Conservation (phyloP, 2,329 filamentous ascomycete genomes). For the Colletotrichum tofieldiae region DNA sequence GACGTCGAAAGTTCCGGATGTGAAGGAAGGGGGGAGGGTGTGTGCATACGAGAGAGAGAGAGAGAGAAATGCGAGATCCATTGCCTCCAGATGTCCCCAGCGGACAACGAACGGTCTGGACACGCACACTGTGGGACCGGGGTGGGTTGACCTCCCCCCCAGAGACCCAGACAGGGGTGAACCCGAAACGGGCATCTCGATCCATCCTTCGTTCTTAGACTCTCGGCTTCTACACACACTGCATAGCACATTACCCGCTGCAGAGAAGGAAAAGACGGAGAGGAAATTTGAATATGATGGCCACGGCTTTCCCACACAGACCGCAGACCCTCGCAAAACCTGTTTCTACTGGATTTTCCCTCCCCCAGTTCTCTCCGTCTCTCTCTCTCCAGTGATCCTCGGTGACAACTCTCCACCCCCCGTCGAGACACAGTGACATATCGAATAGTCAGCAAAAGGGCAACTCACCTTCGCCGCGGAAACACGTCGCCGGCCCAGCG, state of each 20-base stretch:
- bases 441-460: background rate
- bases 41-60: background rate
- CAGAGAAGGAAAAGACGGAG: background rate
- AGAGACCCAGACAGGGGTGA: conserved; percentile 16
- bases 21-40: background rate
- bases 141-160: conserved; percentile 32
- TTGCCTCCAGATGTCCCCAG: background rate
- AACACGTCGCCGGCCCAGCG: background rate
- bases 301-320: conserved; percentile 4
- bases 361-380: background rate
- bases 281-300: conserved; percentile 15
- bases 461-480: background rate
- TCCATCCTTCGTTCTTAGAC: background rate
- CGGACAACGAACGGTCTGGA: conserved; percentile 33
- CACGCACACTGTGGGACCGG: conserved; percentile 26
- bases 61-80: background rate
- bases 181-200: conserved; percentile 41
- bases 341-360: conserved; percentile 14
- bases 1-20: conserved; percentile 17
- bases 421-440: conserved; percentile 17
- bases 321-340: conserved; percentile 3
- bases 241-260: no score
- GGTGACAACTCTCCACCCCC: background rate
- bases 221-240: background rate
- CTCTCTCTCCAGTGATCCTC: background rate